phyloP scores from a whole-genome alignment of 371 early-diverging fungal species.

The Mucor velutinosus region DNA sequence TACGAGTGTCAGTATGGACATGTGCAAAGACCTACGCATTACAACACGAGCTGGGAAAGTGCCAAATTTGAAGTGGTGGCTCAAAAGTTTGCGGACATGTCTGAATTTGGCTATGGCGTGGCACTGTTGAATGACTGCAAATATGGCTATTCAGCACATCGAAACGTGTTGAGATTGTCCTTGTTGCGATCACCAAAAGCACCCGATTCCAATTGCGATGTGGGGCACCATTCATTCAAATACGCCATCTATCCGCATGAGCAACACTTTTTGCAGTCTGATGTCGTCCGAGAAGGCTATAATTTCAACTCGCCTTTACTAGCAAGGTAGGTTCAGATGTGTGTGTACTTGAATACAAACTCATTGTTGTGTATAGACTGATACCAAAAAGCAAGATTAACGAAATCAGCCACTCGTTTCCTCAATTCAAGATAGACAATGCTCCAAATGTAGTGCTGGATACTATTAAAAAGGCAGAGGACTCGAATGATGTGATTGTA shows the following conservation, averaged over 20 bases:
- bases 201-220: slow-evolving; percentile 37
- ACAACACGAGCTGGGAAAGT: slow-evolving; percentile 89
- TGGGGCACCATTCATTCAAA: slow-evolving; percentile 76
- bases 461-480: slow-evolving; percentile 84
- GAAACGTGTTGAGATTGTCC: slow-evolving; percentile 76
- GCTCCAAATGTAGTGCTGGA: slow-evolving; percentile 83
- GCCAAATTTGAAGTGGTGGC: slow-evolving; percentile 95
- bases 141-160: slow-evolving; percentile 80
- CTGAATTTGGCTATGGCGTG: slow-evolving; percentile 90
- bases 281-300: slow-evolving; percentile 82
- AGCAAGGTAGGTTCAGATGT: slow-evolving; percentile 38
- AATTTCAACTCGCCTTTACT: slow-evolving; percentile 83
- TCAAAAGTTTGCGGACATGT: slow-evolving; percentile 91
- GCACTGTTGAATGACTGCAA: slow-evolving; percentile 91
- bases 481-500: slow-evolving; percentile 68
- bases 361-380: slow-evolving; percentile 7
- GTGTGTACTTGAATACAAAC: not conserved
- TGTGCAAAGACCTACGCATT: slow-evolving; percentile 88
- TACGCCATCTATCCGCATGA: slow-evolving; percentile 89
- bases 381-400: slow-evolving; percentile 11
- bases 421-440: slow-evolving; percentile 62
- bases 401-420: slow-evolving; percentile 15
- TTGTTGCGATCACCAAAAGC: slow-evolving; percentile 87
- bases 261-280: slow-evolving; percentile 77
- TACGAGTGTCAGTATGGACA: slow-evolving; percentile 93